Base-by-base conservation (phyloP, 2,329 filamentous ascomycete species). In the Fusarium transvaalense region DNA sequence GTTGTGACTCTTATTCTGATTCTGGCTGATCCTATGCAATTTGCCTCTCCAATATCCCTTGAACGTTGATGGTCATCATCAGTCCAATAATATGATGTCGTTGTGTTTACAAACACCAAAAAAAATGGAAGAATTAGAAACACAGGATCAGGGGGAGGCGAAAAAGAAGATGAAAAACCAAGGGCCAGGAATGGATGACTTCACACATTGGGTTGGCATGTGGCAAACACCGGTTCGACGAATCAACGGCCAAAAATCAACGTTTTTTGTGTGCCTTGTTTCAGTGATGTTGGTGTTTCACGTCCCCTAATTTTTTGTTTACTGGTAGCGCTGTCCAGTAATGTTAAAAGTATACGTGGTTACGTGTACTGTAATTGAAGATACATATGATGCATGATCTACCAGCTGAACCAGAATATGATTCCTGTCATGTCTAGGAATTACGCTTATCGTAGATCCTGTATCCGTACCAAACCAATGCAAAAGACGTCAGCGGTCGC, bases 191-290 rank as follows among this genome's bases (percentile, higher is more conserved):
- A 66, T 66, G 63, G 31, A 63, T 67, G 71, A 61, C 60, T 71
- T 73, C 55, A 63, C 68, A 51, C 34, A n/a, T 46, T 55, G 61
- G 60, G 68, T 25, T 17, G 23, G 14, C 54, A 72, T 73, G 71
- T 72, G 71, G 68, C 71, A 70, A 73, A 71, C 56, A 10, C 15
- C 6, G 34, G 23, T 31, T 6, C 21, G 34, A 25, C 61, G 25
- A 64, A 64, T 64, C 17, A 64, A 25, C 37, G 59, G 60, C 47
- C 38, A 43, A 29, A 41, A 55, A 27, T 21, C 32, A 41, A 48
- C 35, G 38, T 46, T 32, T 19, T 45, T 31, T 45, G 25, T 45
- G 19, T 38, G 43, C 29, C 41, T 37, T 63, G 61, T 69, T 69
- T 68, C 64, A 68, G 46, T 9, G 38, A 21, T 68, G 42, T 54